Evolutionary conservation across 305 asterid genomes (phyloP), one percentile per base, ranked within the genome.

Genomic region (Striga hermonthica): DNA sequence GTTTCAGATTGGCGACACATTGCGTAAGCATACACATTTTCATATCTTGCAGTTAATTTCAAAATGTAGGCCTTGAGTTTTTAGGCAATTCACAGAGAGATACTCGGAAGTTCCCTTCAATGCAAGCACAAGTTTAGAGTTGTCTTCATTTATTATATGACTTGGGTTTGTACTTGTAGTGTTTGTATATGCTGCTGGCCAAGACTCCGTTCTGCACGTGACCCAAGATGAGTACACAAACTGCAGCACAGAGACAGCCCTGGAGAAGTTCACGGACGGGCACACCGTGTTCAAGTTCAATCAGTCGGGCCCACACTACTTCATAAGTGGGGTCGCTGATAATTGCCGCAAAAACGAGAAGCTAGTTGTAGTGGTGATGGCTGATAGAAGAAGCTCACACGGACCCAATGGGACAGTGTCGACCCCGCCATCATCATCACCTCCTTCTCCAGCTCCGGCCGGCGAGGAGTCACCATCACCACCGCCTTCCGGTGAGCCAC

Each of bases 261-360:
- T 86, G 2, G 75, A 77, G 0, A 84, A 85, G 75, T 81, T 73
- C 64, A 74, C 72, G 1, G 95, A 88, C 10, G 99, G 98, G 6
- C 87, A 84, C 73, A 81, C 86, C 0, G 80, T 64, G 34, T 72
- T 81, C 79, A 77, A 61, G 12, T 62, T 94, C 43, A 60, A 80
- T 35, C 83, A 83, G 12, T 88, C 99, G 3, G 99, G 99, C 4
- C 77, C 96, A 6, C 70, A 81, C 57, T 88, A 84, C 76, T 94
- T 90, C 87, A 88, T 90, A 3, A 94, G 99, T 59, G 96, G 98
- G 1, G 82, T 74, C 28, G 73, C 68, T 13, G 93, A 86, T 0
- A 73, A 88, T 50, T 94, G 99, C 78, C 80, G 52, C 68, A 90
- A 86, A 63, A 85, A 86, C 44, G 88, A 94, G 47, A 94, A 91